Evolutionary conservation across 257 asterid species (phyloP), one percentile per base, ranked within the genome.

Genomic region (Lavandula angustifolia): DNA sequence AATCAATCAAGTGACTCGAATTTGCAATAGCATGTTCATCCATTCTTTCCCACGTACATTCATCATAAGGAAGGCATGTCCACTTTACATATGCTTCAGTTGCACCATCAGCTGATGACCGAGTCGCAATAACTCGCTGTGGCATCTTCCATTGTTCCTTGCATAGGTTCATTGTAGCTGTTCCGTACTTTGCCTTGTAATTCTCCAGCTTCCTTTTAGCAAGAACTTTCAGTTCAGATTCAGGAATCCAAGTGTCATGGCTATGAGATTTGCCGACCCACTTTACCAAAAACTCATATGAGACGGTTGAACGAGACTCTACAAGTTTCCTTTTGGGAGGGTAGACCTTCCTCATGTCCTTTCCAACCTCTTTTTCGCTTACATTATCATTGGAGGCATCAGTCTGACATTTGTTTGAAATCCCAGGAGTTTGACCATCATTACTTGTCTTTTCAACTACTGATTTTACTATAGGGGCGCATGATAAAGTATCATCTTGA

Each of bases 251-350:
- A 68, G 78, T 78, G 74, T 94, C 81, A 63, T 90, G 98, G 70
- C 90, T 62, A 78, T 94, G 95, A 74, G 99, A 94, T 74, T 85
- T 87, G 8, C 95, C 96, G 4, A 80, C 96, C 99, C 99, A 94
- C 75, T 94, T 94, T 40, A 94, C 96, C 76, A 90, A 76, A 78
- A 82, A 94, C 76, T 94, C 98, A 61, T 77, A 89, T 3, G 80
- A 66, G 73, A 81, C 69, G 4, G 69, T 62, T 69, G 89, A 48
- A 61, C 66, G 60, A 29, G 85, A 60, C 67, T 69, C 88, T 59
- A 72, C 58, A 43, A 47, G 68, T 73, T 76, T 76, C 78, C 67
- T 84, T 63, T 75, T 73, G 10, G 82, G 67, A 31, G 64, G 59
- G 69, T 33, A 22, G 38, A 63, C 67, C 70, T 55, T 71, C 16